A percentile compares a stretch with the other conserved stretches of the same genome.
phyloP scores from a whole-genome alignment of 2,329 filamentous ascomycete genomes.

The Aspergillus intermedius region DNA sequence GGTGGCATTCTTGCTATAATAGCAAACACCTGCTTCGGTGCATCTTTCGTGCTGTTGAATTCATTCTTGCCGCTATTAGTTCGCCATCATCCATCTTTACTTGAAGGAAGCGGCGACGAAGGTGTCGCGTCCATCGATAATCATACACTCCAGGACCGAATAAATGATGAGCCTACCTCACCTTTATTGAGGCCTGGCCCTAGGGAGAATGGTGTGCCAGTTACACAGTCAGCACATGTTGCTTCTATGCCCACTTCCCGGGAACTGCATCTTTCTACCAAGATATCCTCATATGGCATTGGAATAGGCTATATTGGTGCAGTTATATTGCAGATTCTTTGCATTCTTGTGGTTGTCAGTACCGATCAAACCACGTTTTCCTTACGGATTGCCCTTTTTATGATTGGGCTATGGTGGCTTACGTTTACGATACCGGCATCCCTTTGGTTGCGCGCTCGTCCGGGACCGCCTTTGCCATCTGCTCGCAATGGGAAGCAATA shows the following conservation, averaged over 20 bases:
- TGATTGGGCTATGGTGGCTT: constrained; percentile 90
- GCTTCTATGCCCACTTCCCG: constrained; percentile 35
- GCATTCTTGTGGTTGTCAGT: constrained; percentile 67
- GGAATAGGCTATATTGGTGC: constrained; percentile 89
- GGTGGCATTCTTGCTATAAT: constrained; percentile 80
- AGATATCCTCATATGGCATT: constrained; percentile 86
- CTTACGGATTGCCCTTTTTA: constrained; percentile 76
- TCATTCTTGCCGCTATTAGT: constrained; percentile 90
- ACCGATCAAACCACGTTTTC: constrained; percentile 76
- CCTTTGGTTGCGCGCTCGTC: constrained; percentile 78
- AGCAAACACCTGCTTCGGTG: constrained; percentile 89
- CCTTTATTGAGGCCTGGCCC: constrained; percentile 18
- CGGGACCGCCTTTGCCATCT: constrained; percentile 69
- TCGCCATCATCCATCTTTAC: constrained; percentile 64
- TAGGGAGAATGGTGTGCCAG: not conserved
- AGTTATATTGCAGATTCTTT: constrained; percentile 72
- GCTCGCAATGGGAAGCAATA: constrained; percentile 26
- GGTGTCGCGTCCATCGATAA: constrained; percentile 1
- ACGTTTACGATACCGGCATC: constrained; percentile 83
- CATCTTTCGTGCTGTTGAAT: constrained; percentile 91
- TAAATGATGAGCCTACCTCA: constrained; percentile 15
- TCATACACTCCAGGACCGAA: constrained; percentile 6
- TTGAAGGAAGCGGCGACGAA: constrained; percentile 18
- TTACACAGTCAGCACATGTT: not conserved
- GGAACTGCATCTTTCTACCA: constrained; percentile 76